These are phyloP conservation scores for Silybum marianum DNA, from an alignment of 129 eudicot species.

Conservation along the genomic window DNA sequence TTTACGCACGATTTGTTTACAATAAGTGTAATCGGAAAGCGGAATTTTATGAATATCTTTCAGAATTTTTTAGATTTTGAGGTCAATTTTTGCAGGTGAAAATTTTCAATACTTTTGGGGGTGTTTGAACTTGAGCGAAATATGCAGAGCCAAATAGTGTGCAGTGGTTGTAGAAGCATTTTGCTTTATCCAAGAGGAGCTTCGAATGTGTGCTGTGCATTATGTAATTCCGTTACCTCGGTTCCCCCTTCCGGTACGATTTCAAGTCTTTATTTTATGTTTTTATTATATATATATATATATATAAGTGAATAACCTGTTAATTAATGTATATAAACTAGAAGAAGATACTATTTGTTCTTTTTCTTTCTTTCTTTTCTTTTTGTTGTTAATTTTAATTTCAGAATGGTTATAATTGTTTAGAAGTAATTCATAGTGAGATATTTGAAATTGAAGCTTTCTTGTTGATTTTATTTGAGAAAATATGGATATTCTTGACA, in stretches of 20 bases:
- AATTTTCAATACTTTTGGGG: conserved; percentile 47
- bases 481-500: background rate
- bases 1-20: background rate
- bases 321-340: background rate
- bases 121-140: conserved; percentile 28
- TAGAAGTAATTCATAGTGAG: background rate
- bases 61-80: conserved; percentile 37
- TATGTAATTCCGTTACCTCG: conserved; percentile 52
- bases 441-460: conserved; percentile 1
- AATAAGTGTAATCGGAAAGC: background rate
- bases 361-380: background rate
- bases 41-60: background rate
- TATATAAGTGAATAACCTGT: background rate
- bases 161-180: conserved; percentile 80
- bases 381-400: background rate
- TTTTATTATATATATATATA: no score
- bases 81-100: conserved; percentile 46
- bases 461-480: conserved; percentile 19
- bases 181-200: conserved; percentile 90
- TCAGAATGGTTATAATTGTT: background rate
- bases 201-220: conserved; percentile 72
- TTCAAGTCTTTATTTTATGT: background rate
- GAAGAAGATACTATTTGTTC: background rate
- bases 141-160: conserved; percentile 86
- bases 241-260: conserved; percentile 51